phyloP scores from a whole-genome alignment of 2,329 filamentous ascomycete genomes.

The Neophaeococcomyces mojaviensis region DNA sequence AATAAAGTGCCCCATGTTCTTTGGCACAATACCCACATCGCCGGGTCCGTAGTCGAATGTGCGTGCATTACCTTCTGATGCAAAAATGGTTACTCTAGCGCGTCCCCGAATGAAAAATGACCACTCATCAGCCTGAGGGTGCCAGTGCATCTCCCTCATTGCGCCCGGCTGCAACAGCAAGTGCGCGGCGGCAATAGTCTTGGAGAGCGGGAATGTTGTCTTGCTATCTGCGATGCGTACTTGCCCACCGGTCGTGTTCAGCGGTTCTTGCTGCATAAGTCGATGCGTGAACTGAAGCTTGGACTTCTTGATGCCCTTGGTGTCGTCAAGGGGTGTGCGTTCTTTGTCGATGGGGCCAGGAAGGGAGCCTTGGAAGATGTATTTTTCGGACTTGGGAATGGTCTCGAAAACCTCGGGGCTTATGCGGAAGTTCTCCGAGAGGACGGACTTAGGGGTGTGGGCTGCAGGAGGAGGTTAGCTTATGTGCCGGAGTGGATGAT shows the following conservation, averaged over 20 bases:
- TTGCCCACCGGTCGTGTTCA: constrained; percentile 59
- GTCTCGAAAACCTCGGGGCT: constrained; percentile 62
- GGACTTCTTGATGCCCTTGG: constrained; percentile 52
- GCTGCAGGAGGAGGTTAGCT: constrained; percentile 33
- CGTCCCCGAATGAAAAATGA: constrained; percentile 68
- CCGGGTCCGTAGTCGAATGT: constrained; percentile 71
- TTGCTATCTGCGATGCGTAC: constrained; percentile 67
- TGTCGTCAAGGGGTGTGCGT: constrained; percentile 48
- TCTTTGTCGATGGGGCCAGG: constrained; percentile 61
- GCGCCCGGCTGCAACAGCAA: constrained; percentile 64
- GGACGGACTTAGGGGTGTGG: constrained; percentile 63
- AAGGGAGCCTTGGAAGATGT: constrained; percentile 65
- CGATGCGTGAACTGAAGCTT: constrained; percentile 63
- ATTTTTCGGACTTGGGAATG: constrained; percentile 59
- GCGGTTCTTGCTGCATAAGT: constrained; percentile 62
- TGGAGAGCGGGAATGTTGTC: constrained; percentile 65
- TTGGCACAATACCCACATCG: constrained; percentile 69
- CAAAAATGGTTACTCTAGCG: constrained; percentile 68
- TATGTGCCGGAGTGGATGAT: no score
- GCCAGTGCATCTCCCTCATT: constrained; percentile 76
- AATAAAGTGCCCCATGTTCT: constrained; percentile 73
- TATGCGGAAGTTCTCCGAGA: constrained; percentile 69
- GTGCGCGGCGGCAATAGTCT: constrained; percentile 65
- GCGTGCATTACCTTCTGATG: constrained; percentile 57
- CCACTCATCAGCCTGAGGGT: constrained; percentile 73